These are phyloP conservation scores for Globisporangium echinulatum DNA, from an alignment of 352 stramenopile species.

Conservation along the genomic window DNA sequence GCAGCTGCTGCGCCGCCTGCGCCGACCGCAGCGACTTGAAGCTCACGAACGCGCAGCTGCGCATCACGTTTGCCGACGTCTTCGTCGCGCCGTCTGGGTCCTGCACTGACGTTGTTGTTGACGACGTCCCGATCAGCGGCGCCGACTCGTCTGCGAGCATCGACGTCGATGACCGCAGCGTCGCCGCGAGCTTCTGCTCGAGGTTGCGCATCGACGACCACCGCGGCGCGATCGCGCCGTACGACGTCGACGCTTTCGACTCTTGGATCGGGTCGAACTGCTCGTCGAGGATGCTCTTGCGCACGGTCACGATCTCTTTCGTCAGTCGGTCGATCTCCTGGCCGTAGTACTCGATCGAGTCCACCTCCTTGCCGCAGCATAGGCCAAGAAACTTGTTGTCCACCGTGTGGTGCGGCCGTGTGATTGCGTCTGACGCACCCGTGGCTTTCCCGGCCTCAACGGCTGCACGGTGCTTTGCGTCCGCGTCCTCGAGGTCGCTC, in stretches of 20 bases:
- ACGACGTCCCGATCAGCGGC: conserved; percentile 6
- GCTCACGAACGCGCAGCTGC: conserved; percentile 60
- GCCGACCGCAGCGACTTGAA: conserved; percentile 59
- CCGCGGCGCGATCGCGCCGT: conserved; percentile 15
- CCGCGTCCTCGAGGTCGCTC: conserved; percentile 28
- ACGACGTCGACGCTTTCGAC: conserved; percentile 11
- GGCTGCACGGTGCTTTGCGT: conserved; percentile 14
- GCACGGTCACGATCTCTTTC: conserved; percentile 34
- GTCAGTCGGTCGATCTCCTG: conserved; percentile 45
- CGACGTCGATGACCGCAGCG: conserved; percentile 5
- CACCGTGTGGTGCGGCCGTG: conserved; percentile 31
- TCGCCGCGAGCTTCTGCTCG: conserved; percentile 8
- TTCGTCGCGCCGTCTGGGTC: conserved; percentile 22
- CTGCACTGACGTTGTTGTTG: conserved; percentile 1
- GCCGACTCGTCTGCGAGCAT: conserved; percentile 2
- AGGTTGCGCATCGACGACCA: conserved; percentile 12
- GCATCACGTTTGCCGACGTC: conserved; percentile 46
- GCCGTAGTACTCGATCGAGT: conserved; percentile 57
- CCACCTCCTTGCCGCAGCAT: conserved; percentile 40
- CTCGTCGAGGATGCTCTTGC: conserved; percentile 40
- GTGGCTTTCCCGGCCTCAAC: conserved; percentile 13
- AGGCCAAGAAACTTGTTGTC: conserved; percentile 35
- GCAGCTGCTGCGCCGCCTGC: conserved; percentile 61
- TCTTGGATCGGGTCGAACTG: conserved; percentile 31
- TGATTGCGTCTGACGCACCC: conserved; percentile 12